Evolutionary conservation across 2,329 filamentous ascomycete species (phyloP).

Genomic region (Bisporella sp.): DNA sequence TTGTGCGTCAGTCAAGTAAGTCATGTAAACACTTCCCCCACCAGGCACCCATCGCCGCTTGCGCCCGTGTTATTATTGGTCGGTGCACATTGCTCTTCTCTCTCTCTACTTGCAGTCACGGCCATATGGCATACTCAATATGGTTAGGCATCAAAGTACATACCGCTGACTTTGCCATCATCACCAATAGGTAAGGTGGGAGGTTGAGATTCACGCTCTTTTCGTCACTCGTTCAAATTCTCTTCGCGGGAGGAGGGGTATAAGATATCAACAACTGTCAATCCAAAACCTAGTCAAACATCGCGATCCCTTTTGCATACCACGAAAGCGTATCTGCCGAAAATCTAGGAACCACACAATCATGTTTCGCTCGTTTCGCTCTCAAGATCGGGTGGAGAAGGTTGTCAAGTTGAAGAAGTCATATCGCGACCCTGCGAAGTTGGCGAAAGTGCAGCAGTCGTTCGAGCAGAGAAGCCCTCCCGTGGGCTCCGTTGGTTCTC

Average conservation of each 20-base stretch:
- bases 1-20: constrained; percentile 26
- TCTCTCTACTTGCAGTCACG: no score
- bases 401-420: constrained; percentile 73
- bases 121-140: neutral
- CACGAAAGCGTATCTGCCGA: neutral
- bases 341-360: neutral
- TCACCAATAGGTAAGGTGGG: neutral
- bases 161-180: neutral
- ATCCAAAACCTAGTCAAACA: constrained; percentile 10
- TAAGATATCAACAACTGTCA: constrained; percentile 7
- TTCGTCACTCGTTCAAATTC: constrained; percentile 27
- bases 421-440: constrained; percentile 69
- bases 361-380: constrained; percentile 68
- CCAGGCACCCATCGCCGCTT: neutral
- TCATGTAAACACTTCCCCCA: neutral
- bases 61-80: neutral
- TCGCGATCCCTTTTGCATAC: neutral
- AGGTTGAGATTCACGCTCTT: constrained; percentile 21
- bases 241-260: constrained; percentile 15
- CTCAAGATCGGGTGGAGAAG: constrained; percentile 81
- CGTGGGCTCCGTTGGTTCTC: constrained; percentile 1
- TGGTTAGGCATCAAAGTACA: neutral
- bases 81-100: neutral
- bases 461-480: constrained; percentile 45
- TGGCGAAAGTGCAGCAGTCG: constrained; percentile 80